Conservation (phyloP, 2,329 filamentous ascomycete species). For the Anthostomella pinea region DNA sequence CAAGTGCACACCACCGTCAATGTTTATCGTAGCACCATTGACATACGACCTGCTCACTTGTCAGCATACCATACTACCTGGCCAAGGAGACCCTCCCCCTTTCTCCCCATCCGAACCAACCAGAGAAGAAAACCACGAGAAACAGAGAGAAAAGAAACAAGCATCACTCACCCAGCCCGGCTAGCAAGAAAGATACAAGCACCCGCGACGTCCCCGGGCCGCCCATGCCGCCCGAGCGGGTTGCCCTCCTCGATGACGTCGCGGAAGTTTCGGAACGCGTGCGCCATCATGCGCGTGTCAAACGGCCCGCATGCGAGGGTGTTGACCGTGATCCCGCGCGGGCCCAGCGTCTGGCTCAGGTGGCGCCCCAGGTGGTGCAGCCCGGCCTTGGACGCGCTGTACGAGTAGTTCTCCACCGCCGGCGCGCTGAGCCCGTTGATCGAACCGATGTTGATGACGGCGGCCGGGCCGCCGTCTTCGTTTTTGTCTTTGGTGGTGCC, state of each 20-base stretch:
- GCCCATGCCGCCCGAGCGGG: slow-evolving; percentile 66
- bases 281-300: slow-evolving; percentile 66
- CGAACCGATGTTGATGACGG: slow-evolving; percentile 64
- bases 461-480: slow-evolving; percentile 40
- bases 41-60: slow-evolving; percentile 45
- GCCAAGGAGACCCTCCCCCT: no score
- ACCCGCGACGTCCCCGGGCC: slow-evolving; percentile 66
- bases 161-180: slow-evolving; percentile 52
- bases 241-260: slow-evolving; percentile 55
- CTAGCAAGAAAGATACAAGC: slow-evolving; percentile 69
- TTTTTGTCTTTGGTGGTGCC: neutral
- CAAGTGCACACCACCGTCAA: slow-evolving; percentile 57
- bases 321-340: slow-evolving; percentile 61
- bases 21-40: slow-evolving; percentile 61
- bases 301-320: slow-evolving; percentile 71
- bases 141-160: slow-evolving; percentile 1
- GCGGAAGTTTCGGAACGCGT: slow-evolving; percentile 53
- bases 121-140: neutral
- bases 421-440: slow-evolving; percentile 63
- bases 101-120: neutral
- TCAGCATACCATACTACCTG: no score
- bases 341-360: slow-evolving; percentile 58
- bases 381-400: slow-evolving; percentile 60
- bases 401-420: slow-evolving; percentile 56
- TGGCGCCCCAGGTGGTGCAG: slow-evolving; percentile 62